phyloP scores from a whole-genome alignment of 176 grass and related monocot genomes.

The Oryza brachyantha region DNA sequence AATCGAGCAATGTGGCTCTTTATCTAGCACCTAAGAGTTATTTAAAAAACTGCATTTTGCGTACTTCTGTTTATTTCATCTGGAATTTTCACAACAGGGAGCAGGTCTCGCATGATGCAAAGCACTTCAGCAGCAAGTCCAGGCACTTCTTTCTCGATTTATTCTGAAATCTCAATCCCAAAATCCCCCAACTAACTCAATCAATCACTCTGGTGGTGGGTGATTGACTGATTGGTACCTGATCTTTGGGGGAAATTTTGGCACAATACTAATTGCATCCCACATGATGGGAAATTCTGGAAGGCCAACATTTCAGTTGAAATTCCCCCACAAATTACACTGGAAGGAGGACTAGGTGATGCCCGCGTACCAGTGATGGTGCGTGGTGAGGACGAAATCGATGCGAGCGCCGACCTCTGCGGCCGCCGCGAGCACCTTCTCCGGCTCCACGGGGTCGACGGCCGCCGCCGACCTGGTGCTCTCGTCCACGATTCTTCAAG shows the following conservation, averaged over 20 bases:
- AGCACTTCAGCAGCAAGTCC: neutral
- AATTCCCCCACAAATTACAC: neutral
- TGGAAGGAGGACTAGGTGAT: neutral
- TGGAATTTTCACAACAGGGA: neutral
- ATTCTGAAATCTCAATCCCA: neutral
- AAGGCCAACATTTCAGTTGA: neutral
- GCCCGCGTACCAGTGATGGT: conserved; percentile 70
- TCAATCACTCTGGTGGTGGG: neutral
- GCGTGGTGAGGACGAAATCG: conserved; percentile 75
- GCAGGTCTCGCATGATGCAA: neutral
- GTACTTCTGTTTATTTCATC: neutral
- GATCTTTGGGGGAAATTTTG: neutral
- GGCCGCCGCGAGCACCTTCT: conserved; percentile 63
- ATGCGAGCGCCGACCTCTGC: conserved; percentile 60
- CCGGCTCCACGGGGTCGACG: conserved; percentile 84
- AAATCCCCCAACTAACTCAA: neutral
- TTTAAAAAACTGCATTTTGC: neutral
- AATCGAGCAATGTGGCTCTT: neutral
- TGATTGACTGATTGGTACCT: neutral
- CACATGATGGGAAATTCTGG: neutral
- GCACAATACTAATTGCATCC: neutral
- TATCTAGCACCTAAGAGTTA: neutral
- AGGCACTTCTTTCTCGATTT: neutral
- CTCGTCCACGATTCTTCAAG: conserved; percentile 79
- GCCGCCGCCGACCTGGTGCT: conserved; percentile 67